These are phyloP conservation scores for Trichophyton verrucosum DNA, from an alignment of 2,329 filamentous ascomycete genomes.

Conservation along the genomic window DNA sequence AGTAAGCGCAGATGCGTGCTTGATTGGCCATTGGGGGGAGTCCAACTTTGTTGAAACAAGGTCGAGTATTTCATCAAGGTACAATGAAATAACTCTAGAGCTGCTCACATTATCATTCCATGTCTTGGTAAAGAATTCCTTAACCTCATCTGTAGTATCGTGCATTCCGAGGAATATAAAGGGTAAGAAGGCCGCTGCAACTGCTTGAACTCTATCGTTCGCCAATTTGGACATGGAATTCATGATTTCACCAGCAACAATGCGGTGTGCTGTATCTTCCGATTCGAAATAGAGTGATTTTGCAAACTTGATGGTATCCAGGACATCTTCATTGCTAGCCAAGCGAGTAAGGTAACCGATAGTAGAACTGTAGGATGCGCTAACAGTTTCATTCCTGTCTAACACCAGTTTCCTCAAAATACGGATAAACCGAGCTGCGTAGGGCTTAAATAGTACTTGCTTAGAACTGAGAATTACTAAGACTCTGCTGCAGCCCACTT, in stretches of 20 bases:
- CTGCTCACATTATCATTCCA: conserved; percentile 90
- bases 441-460: conserved; percentile 58
- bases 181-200: conserved; percentile 64
- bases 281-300: conserved; percentile 67
- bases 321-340: conserved; percentile 46
- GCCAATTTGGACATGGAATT: conserved; percentile 74
- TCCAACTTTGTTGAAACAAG: conserved; percentile 58
- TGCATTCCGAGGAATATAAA: conserved; percentile 82
- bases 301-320: conserved; percentile 43
- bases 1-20: conserved; percentile 73
- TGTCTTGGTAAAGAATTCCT: conserved; percentile 66
- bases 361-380: conserved; percentile 72
- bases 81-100: conserved; percentile 65
- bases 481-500: conserved; percentile 78
- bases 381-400: conserved; percentile 89
- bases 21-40: conserved; percentile 76
- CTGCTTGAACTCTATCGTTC: conserved; percentile 70
- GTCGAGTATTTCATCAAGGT: conserved; percentile 66
- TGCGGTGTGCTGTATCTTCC: conserved; percentile 62
- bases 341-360: conserved; percentile 69
- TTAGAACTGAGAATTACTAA: conserved; percentile 74
- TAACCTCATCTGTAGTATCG: conserved; percentile 68
- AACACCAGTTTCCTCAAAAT: conserved; percentile 69
- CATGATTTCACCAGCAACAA: conserved; percentile 71
- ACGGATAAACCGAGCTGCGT: conserved; percentile 63